Conservation (phyloP, 495 filamentous ascomycete genomes). For the Penicillium nucicola region DNA sequence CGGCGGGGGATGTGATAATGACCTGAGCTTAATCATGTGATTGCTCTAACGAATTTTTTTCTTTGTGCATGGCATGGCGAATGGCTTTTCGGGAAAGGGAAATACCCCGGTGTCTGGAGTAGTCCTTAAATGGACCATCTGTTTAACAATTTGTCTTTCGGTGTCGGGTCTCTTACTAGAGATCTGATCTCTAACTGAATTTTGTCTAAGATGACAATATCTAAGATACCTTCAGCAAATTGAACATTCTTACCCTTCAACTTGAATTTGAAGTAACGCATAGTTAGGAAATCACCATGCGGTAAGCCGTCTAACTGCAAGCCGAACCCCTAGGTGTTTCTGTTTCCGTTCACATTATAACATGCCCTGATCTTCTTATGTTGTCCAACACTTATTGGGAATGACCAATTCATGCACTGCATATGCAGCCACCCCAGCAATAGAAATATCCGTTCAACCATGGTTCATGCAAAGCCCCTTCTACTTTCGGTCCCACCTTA, state of each 20-base stretch:
- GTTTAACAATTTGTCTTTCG: not conserved
- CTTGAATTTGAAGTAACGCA: not conserved
- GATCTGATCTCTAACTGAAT: not conserved
- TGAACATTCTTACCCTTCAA: not conserved
- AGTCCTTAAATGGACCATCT: constrained; percentile 1
- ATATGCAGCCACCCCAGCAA: too few species aligned
- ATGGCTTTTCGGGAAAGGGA: constrained; percentile 12
- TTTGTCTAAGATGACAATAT: not conserved
- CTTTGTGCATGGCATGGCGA: constrained; percentile 18
- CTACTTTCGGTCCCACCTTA: too few species aligned
- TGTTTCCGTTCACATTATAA: too few species aligned
- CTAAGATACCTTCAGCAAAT: not conserved
- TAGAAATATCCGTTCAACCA: too few species aligned
- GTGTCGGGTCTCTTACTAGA: not conserved
- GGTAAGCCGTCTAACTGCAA: too few species aligned
- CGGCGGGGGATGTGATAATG: constrained; percentile 24
- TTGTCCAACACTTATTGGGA: too few species aligned
- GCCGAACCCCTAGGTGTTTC: too few species aligned
- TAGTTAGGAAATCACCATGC: too few species aligned
- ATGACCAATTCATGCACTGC: too few species aligned
- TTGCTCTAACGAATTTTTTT: constrained; percentile 8
- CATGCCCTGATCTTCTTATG: too few species aligned
- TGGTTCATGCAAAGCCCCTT: too few species aligned
- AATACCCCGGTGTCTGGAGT: constrained; percentile 31
- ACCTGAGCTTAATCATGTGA: constrained; percentile 13